These are phyloP conservation scores for Aspergillus glaucus DNA, from an alignment of 2,329 filamentous ascomycete genomes.

Conservation along the genomic window DNA sequence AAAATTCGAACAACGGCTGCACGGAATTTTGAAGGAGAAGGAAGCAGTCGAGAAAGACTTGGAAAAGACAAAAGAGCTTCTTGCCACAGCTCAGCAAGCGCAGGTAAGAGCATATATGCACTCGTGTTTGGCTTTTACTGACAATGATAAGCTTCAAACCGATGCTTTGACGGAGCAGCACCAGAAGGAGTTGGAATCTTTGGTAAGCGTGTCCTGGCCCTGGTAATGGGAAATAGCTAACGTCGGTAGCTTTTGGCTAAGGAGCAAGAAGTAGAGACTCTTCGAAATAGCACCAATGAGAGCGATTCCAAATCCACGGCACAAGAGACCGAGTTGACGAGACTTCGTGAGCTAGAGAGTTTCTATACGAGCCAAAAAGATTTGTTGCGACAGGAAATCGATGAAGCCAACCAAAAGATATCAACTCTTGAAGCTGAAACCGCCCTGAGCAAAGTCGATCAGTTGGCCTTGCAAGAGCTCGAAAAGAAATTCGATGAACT, in stretches of 20 bases:
- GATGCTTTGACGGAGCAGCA: constrained; percentile 9
- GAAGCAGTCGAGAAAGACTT: constrained; percentile 12
- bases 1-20: constrained; percentile 24
- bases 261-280: constrained; percentile 12
- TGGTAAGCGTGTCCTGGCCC: constrained; percentile 10
- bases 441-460: constrained; percentile 2
- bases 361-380: constrained; percentile 11
- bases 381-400: constrained; percentile 13
- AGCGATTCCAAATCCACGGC: constrained; percentile 6
- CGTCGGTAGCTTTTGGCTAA: constrained; percentile 14
- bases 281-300: constrained; percentile 11
- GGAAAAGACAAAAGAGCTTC: constrained; percentile 12
- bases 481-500: constrained; percentile 11
- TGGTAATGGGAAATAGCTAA: constrained; percentile 8
- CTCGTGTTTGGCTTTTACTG: constrained; percentile 3
- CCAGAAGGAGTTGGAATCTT: constrained; percentile 6
- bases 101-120: constrained; percentile 18
- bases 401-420: constrained; percentile 15
- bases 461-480: constrained; percentile 4
- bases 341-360: constrained; percentile 16
- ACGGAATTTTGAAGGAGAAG: constrained; percentile 22
- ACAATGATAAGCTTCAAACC: constrained; percentile 14
- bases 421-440: constrained; percentile 15
- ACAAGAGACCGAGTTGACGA: constrained; percentile 14
- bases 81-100: constrained; percentile 13